Conservation (phyloP, 495 filamentous ascomycete genomes). For the Neurospora sp. region DNA sequence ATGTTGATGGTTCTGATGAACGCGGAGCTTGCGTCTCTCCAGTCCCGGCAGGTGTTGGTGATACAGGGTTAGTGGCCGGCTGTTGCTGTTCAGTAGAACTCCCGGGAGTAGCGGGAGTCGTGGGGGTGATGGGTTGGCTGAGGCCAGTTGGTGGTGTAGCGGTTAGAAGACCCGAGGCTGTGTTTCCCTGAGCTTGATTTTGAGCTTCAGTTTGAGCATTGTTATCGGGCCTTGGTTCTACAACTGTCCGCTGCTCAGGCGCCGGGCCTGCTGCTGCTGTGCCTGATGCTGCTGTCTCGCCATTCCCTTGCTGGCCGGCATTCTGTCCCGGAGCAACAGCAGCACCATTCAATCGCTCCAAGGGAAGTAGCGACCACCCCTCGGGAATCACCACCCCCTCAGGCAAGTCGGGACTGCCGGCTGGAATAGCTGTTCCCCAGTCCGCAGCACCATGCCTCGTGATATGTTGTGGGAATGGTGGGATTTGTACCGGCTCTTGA, state of each 20-base stretch:
- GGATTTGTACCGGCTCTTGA: constrained; percentile 7
- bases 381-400: constrained; percentile 61
- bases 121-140: neutral
- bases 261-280: neutral
- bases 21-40: neutral
- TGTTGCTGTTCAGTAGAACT: neutral
- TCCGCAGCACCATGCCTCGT: constrained; percentile 33
- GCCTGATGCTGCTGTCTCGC: neutral
- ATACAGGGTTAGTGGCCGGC: neutral
- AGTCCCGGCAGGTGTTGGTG: neutral
- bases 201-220: neutral
- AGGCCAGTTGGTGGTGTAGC: neutral
- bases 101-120: neutral
- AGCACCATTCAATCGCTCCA: constrained; percentile 45
- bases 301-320: neutral
- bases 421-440: constrained; percentile 39
- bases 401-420: constrained; percentile 60
- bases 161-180: neutral
- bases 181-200: neutral
- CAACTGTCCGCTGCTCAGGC: neutral
- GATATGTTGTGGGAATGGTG: constrained; percentile 20
- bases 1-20: neutral
- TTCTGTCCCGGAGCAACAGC: neutral
- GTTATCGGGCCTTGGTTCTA: neutral
- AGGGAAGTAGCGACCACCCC: constrained; percentile 66